These are phyloP conservation scores for Metrosideros polymorpha DNA, from an alignment of 441 rosid genomes.

Conservation along the genomic window DNA sequence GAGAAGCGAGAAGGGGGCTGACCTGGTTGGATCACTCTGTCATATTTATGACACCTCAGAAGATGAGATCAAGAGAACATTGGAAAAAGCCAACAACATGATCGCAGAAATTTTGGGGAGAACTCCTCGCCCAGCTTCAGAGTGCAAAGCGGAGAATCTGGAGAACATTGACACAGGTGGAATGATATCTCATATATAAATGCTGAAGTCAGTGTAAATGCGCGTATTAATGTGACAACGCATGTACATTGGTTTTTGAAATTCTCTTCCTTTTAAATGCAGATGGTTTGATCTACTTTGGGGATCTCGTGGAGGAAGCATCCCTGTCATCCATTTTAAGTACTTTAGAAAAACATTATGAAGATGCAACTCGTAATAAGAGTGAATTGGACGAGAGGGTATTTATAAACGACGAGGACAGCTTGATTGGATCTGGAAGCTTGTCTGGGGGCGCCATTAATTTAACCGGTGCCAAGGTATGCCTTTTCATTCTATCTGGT, in stretches of 20 bases:
- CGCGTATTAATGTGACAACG: neutral
- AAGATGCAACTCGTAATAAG: constrained; percentile 44
- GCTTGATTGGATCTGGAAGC: constrained; percentile 77
- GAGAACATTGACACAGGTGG: constrained; percentile 55
- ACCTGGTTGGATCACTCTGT: constrained; percentile 85
- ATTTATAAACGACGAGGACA: constrained; percentile 73
- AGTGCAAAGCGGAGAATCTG: constrained; percentile 50
- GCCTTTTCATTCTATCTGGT: neutral
- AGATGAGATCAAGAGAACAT: constrained; percentile 55
- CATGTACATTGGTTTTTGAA: constrained; percentile 3
- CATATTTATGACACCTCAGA: constrained; percentile 68
- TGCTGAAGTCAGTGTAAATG: neutral
- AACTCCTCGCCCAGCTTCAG: constrained; percentile 51
- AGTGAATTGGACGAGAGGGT: constrained; percentile 85
- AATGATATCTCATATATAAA: neutral
- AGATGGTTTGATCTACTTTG: constrained; percentile 87
- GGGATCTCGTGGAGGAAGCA: constrained; percentile 66
- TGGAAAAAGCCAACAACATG: constrained; percentile 58
- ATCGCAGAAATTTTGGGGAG: constrained; percentile 57
- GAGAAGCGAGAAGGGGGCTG: constrained; percentile 61
- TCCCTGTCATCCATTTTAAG: constrained; percentile 50
- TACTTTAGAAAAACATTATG: constrained; percentile 67
- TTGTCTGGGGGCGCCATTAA: constrained; percentile 57
- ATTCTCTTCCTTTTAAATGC: constrained; percentile 20
- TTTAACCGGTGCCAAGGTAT: constrained; percentile 58